These are phyloP conservation scores for Zygosaccharomyces rouxii DNA, from an alignment of 805 yeast genomes.

Conservation along the genomic window DNA sequence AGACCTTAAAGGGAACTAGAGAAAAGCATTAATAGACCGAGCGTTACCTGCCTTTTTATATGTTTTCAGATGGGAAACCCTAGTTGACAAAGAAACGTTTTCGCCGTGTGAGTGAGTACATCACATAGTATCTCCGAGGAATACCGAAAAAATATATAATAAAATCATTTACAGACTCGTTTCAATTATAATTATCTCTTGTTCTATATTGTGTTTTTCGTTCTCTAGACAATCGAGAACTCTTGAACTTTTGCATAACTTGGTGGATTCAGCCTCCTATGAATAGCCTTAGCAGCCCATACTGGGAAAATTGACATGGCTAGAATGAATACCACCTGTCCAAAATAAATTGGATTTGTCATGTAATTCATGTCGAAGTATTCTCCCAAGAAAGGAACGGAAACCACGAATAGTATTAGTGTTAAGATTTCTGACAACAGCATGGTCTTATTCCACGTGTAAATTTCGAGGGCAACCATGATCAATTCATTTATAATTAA, in stretches of 20 bases:
- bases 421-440: slow-evolving; percentile 67
- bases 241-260: slow-evolving; percentile 96
- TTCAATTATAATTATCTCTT: not conserved
- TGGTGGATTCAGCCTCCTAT: slow-evolving; percentile 82
- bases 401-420: slow-evolving; percentile 56
- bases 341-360: slow-evolving; percentile 51
- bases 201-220: not conserved
- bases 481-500: slow-evolving; percentile 78
- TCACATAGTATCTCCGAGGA: too few relatives aligned
- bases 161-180: not conserved
- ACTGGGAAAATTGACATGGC: slow-evolving; percentile 78
- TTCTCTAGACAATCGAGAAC: slow-evolving; percentile 19
- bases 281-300: slow-evolving; percentile 75
- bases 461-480: slow-evolving; percentile 90
- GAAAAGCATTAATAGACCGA: not conserved
- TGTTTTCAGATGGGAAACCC: slow-evolving; percentile 13
- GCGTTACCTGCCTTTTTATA: slow-evolving; percentile 19
- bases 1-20: slow-evolving; percentile 17
- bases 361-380: slow-evolving; percentile 74
- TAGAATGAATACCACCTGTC: slow-evolving; percentile 65
- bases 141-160: too few relatives aligned
- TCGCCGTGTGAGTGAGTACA: not conserved
- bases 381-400: slow-evolving; percentile 82
- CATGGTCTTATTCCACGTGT: slow-evolving; percentile 87
- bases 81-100: slow-evolving; percentile 3